Percentiles rank a stretch among this genome's conserved stretches.
Conservation (phyloP, 768 basidiomycete species). For the Artomyces pyxidatus region DNA sequence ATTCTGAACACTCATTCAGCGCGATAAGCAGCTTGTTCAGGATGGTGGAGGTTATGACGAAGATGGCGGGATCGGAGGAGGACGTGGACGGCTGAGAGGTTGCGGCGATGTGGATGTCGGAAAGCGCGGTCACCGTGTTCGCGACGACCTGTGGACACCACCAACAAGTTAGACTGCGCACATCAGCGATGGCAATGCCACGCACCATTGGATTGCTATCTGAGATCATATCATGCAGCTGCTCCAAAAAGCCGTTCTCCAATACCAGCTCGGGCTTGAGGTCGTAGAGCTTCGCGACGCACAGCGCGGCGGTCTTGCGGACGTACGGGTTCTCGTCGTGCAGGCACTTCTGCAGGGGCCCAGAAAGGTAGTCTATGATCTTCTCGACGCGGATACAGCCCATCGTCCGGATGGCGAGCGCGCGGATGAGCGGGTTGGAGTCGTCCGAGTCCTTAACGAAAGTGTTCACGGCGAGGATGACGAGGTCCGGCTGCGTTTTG, state of each 20-base stretch:
- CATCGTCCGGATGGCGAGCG: slow-evolving; percentile 97
- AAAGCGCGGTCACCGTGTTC: slow-evolving; percentile 88
- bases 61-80: slow-evolving; percentile 56
- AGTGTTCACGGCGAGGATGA: slow-evolving; percentile 97
- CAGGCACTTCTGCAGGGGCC: slow-evolving; percentile 86
- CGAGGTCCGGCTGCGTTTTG: slow-evolving; percentile 96
- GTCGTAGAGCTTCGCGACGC: slow-evolving; percentile 96
- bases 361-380: slow-evolving; percentile 98
- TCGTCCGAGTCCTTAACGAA: slow-evolving; percentile 98
- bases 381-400: slow-evolving; percentile 95
- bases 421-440: slow-evolving; percentile 92
- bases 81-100: slow-evolving; percentile 45
- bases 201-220: slow-evolving; percentile 96
- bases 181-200: too few species aligned
- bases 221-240: slow-evolving; percentile 84
- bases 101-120: slow-evolving; percentile 81
- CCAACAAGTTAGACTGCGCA: too few species aligned
- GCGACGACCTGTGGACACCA: slow-evolving; percentile 97
- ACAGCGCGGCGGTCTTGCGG: slow-evolving; percentile 93
- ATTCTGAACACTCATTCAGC: slow-evolving; percentile 96
- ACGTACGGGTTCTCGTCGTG: slow-evolving; percentile 98
- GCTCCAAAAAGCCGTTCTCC: slow-evolving; percentile 89
- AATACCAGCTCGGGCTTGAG: slow-evolving; percentile 92
- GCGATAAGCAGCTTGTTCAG: slow-evolving; percentile 90
- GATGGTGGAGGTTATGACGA: slow-evolving; percentile 75